A percentile compares a stretch with the other conserved stretches of the same genome.
These are phyloP conservation scores for Diaporthe sp. DNA, from an alignment of 2,329 filamentous ascomycete species.

Conservation along the genomic window DNA sequence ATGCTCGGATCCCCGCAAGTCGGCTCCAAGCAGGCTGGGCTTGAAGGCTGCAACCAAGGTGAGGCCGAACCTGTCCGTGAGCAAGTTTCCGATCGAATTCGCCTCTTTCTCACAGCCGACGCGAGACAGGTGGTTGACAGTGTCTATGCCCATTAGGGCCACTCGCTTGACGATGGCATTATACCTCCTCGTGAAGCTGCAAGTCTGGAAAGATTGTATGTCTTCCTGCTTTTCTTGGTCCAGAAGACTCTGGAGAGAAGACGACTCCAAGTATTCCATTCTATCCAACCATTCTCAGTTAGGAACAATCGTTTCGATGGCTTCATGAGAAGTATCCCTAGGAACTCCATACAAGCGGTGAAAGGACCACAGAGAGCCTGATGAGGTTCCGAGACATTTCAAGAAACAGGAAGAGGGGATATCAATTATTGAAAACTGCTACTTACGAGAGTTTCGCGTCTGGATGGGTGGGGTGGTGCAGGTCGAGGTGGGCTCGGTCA, in stretches of 20 bases:
- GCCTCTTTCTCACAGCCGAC: slow-evolving; percentile 59
- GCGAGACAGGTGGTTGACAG: slow-evolving; percentile 59
- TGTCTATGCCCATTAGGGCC: slow-evolving; percentile 61
- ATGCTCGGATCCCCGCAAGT: neutral
- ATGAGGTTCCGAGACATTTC: neutral
- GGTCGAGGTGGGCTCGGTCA: slow-evolving; percentile 67
- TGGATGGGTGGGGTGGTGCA: slow-evolving; percentile 68
- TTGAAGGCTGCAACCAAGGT: slow-evolving; percentile 28
- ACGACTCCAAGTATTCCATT: slow-evolving; percentile 51
- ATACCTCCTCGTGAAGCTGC: slow-evolving; percentile 34
- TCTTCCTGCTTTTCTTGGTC: slow-evolving; percentile 45
- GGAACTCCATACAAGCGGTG: neutral
- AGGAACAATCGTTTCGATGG: too few species aligned
- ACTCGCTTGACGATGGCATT: slow-evolving; percentile 46
- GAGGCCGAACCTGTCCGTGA: slow-evolving; percentile 50
- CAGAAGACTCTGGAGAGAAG: slow-evolving; percentile 46
- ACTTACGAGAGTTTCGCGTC: slow-evolving; percentile 58
- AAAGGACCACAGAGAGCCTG: too few species aligned
- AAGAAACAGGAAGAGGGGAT: neutral
- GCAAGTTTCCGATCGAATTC: slow-evolving; percentile 49
- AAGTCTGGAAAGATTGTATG: slow-evolving; percentile 43
- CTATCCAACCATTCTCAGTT: neutral
- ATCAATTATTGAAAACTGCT: neutral
- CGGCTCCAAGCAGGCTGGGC: neutral
- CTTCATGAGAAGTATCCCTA: neutral